A percentile compares a stretch with the other conserved stretches of the same genome.
phyloP scores from a whole-genome alignment of 805 yeast genomes.

The Zygosaccharomyces bailii region DNA sequence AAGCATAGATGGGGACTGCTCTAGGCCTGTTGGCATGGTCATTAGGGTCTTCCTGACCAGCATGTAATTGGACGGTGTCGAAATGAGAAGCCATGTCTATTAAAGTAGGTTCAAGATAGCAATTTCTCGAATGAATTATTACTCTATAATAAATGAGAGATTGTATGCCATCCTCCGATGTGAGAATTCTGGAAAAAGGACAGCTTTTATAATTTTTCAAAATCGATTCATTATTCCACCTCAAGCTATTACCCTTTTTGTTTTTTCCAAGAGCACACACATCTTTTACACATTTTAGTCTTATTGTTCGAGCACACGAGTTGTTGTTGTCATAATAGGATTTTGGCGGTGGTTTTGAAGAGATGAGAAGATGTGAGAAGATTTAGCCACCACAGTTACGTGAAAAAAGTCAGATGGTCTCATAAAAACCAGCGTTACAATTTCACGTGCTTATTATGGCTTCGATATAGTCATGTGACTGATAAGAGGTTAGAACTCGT shows the following conservation, averaged over 20 bases:
- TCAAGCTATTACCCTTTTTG: not conserved
- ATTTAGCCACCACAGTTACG: constrained; percentile 7
- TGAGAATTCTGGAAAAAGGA: not conserved
- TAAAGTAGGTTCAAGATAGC: not conserved
- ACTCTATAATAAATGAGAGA: not conserved
- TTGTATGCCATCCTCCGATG: not conserved
- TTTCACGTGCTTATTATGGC: constrained; percentile 2
- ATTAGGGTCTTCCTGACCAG: constrained; percentile 77
- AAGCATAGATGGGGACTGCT: constrained; percentile 91
- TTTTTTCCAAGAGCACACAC: not conserved
- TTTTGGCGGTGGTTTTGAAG: not conserved
- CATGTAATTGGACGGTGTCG: constrained; percentile 91
- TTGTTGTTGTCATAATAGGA: not conserved
- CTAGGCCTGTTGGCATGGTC: constrained; percentile 63
- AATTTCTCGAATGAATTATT: not conserved
- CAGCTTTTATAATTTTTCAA: constrained; percentile 1
- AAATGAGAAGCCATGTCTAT: constrained; percentile 57
- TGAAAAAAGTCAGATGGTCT: constrained; percentile 7
- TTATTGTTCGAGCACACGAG: not conserved
- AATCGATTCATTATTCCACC: not conserved
- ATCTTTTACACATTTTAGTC: not conserved
- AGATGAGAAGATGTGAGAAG: not conserved
- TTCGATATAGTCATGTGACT: no score
- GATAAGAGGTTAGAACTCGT: no score
- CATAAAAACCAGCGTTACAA: not conserved